Percentiles rank a stretch among this genome's conserved stretches.
Evolutionary conservation across 2,329 filamentous ascomycete species (phyloP).

Genomic region (Penicillium sp.): DNA sequence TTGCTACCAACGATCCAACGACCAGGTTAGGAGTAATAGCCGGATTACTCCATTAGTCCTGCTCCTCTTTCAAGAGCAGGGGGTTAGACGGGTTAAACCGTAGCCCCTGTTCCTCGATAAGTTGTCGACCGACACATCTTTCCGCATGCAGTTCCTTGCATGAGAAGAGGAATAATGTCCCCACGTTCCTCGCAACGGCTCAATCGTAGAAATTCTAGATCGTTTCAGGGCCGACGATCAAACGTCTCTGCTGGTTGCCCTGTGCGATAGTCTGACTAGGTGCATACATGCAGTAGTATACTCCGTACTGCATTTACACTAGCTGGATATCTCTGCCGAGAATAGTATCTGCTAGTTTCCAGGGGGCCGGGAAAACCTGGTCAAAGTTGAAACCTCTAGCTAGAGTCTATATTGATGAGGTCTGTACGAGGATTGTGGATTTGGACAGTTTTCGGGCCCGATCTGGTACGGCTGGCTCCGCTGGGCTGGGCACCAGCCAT

Average conservation of each 20-base stretch:
- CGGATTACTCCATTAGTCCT: neutral
- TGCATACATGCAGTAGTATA: neutral
- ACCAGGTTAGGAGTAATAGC: neutral
- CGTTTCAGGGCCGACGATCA: conserved; percentile 38
- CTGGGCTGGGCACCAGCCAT: neutral
- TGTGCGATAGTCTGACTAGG: conserved; percentile 11
- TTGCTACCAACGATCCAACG: neutral
- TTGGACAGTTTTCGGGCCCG: neutral
- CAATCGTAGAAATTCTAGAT: conserved; percentile 30
- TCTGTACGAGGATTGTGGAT: neutral
- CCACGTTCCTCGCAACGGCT: conserved; percentile 15
- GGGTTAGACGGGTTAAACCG: neutral
- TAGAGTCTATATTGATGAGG: conserved; percentile 13
- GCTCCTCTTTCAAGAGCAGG: neutral
- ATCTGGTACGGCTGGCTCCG: conserved; percentile 2
- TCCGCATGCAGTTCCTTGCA: conserved; percentile 1
- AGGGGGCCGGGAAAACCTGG: conserved; percentile 1
- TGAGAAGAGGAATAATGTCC: neutral
- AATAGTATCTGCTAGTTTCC: neutral
- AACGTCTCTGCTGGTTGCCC: conserved; percentile 24
- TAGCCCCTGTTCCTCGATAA: neutral
- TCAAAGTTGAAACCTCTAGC: conserved; percentile 16
- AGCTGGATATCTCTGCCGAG: neutral
- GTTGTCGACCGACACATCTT: neutral
- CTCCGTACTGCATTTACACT: neutral